Base-by-base conservation (phyloP, 1,139 yeast genomes). In the Yamadazyma sp. region DNA sequence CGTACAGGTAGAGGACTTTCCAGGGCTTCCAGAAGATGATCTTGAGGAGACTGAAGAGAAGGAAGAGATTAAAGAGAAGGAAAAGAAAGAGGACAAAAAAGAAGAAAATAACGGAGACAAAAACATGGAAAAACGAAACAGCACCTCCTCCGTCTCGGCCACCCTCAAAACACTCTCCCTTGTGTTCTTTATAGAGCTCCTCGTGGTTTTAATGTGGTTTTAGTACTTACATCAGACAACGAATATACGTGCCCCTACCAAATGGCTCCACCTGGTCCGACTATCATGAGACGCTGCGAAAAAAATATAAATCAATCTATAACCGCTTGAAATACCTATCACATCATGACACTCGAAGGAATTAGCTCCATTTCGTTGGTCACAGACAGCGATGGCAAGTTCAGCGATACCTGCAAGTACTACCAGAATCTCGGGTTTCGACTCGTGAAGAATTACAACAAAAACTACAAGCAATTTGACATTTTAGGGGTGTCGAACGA, bases 371-470 rank as follows among this genome's bases (percentile, higher is more conserved):
- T 78, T 28, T 82, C 90, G 29, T 63, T 83, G 41, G 80, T 79
- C 29, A 80, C 89, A 16, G 63, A 66, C 37, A 74, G 72, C 47
- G 63, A 70, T 4, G 59, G 56, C n/a, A 56, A 59, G 31, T 84
- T 78, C 56, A 62, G 62, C 11, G 54, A 64, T 21, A 57, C 83
- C 23, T 63, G 75, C 35, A 52, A 63, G 13, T 85, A 80, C 59
- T 85, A 84, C 61, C 64, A 61, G 45, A 46, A 58, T 14, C 63
- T 83, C 38, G 88, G 88, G 20, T 83, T 83, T 54, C 63, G 74
- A 29, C 64, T 79, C 29, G 71, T 80, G 38, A 79, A 79, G 50
- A 73, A 66, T 47, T 80, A 67, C 58, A 45, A 64, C 75, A 43
- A 81, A 76, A 55, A 51, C 62, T 28, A 59, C 56, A 34, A 64